Percentiles rank a stretch among this genome's conserved stretches.
Evolutionary conservation across 441 rosid genomes (phyloP).

Genomic region (Adansonia rubrostipa): DNA sequence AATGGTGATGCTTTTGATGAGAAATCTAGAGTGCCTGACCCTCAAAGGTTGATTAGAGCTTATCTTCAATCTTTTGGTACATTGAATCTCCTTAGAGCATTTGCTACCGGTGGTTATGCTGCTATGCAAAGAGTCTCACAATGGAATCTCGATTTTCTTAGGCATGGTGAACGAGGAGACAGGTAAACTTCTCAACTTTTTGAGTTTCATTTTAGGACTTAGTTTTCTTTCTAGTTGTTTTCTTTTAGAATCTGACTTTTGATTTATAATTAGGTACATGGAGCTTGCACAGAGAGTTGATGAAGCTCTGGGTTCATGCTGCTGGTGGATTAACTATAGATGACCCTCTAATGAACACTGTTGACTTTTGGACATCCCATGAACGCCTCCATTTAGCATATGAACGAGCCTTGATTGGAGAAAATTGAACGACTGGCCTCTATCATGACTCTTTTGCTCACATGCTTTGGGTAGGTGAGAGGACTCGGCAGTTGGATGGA

Average conservation of each 20-base stretch:
- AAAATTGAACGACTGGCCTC: slow-evolving; percentile 60
- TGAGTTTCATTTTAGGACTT: background rate
- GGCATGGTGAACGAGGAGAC: slow-evolving; percentile 59
- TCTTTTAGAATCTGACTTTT: slow-evolving; percentile 6
- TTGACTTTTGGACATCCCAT: slow-evolving; percentile 62
- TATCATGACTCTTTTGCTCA: slow-evolving; percentile 61
- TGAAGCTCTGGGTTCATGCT: slow-evolving; percentile 62
- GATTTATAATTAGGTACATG: slow-evolving; percentile 38
- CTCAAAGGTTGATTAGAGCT: slow-evolving; percentile 58
- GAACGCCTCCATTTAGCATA: slow-evolving; percentile 63
- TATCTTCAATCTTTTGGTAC: slow-evolving; percentile 59
- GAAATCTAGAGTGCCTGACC: slow-evolving; percentile 71
- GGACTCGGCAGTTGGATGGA: slow-evolving; percentile 64
- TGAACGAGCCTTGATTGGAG: slow-evolving; percentile 58
- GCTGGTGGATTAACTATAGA: slow-evolving; percentile 59
- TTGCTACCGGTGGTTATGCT: slow-evolving; percentile 69
- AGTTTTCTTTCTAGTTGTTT: background rate
- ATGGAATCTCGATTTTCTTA: slow-evolving; percentile 60
- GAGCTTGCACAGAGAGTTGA: slow-evolving; percentile 61
- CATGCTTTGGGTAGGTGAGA: slow-evolving; percentile 65
- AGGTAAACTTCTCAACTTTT: slow-evolving; percentile 30
- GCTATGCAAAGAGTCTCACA: slow-evolving; percentile 62
- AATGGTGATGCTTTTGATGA: slow-evolving; percentile 74
- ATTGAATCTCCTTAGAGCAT: slow-evolving; percentile 60
- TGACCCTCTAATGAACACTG: slow-evolving; percentile 53